Base-by-base conservation (phyloP, 805 yeast species). In the Candida suzukii region DNA sequence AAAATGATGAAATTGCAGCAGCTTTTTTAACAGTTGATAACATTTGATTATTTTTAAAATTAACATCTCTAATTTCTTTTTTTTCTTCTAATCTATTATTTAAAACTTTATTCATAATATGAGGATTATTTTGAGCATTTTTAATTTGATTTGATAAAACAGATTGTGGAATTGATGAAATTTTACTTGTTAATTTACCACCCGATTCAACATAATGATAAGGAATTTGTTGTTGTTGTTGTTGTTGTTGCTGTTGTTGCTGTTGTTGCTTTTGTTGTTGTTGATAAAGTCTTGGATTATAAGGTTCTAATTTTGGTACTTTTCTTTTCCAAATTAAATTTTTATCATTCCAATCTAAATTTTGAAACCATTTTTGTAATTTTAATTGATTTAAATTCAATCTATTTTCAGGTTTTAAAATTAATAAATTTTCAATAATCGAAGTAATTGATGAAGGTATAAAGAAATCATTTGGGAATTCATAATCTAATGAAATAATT, bases 401-500 rank as follows among this genome's bases (percentile, higher is more conserved):
- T 54, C 99, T 71, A 40, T 73, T 70, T 1, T 73, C 66, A 0
- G 96, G 95, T 45, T 86, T 80, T n/a, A 81, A 57, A 3, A 78
- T 80, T 41, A 93, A 66, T 18, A 93, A 68, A 25, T 73, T 74
- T 39, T 73, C 66, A 36, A 90, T 78, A 41, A 93, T 63, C 50
- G 83, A 83, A 35, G 84, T 73, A 1, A 88, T 72, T 43, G 65
- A 54, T 31, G 71, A 60, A 52, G 96, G 80, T 45, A 80, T 49
- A 66, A 79, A 67, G 61, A 80, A 74, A 56, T 74, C 69, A 19
- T 47, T 48, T 5, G 85, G 85, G 66, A 83, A 87, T 17, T 74
- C 62, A 57, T 83, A 93, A 42, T 87, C 85, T 27, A 83, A 68
- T 35, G 74, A 74, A 38, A 90, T 86, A 53, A 93, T 93, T 55